These are phyloP conservation scores for Priceomyces carsonii DNA, from an alignment of 805 yeast genomes.

Conservation along the genomic window DNA sequence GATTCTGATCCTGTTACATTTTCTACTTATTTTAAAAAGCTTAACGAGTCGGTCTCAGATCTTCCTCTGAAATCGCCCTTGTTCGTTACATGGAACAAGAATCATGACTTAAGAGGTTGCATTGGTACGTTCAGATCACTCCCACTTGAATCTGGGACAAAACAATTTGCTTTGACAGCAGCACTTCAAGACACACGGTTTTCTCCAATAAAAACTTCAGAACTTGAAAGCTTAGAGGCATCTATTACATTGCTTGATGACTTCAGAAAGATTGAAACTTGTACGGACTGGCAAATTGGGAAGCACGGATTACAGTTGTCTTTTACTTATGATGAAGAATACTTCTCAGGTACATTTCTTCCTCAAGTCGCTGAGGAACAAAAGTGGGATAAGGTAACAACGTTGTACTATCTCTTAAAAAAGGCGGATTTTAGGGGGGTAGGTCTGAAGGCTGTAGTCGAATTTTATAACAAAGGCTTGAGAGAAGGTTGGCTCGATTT, in stretches of 20 bases:
- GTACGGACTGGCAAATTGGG: slow-evolving; percentile 80
- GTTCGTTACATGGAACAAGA: slow-evolving; percentile 85
- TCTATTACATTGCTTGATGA: slow-evolving; percentile 66
- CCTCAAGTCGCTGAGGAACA: slow-evolving; percentile 92
- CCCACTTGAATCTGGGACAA: slow-evolving; percentile 57
- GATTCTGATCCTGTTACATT: slow-evolving; percentile 15
- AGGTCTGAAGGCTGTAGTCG: slow-evolving; percentile 14
- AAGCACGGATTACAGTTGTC: slow-evolving; percentile 72
- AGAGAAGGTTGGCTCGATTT: slow-evolving; percentile 34
- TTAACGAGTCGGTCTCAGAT: slow-evolving; percentile 10
- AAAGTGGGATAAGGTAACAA: slow-evolving; percentile 73
- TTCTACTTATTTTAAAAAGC: slow-evolving; percentile 11
- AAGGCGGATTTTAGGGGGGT: slow-evolving; percentile 59
- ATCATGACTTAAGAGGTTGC: slow-evolving; percentile 72
- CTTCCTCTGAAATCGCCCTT: slow-evolving; percentile 51
- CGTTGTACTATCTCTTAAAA: slow-evolving; percentile 65
- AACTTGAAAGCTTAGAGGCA: slow-evolving; percentile 52
- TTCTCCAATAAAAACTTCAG: slow-evolving; percentile 56
- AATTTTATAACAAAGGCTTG: slow-evolving; percentile 29
- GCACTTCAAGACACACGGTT: slow-evolving; percentile 84
- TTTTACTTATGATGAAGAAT: slow-evolving; percentile 41
- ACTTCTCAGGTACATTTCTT: slow-evolving; percentile 74
- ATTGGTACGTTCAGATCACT: slow-evolving; percentile 80
- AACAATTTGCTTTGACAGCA: slow-evolving; percentile 55
- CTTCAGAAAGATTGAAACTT: slow-evolving; percentile 52